Percentiles rank a stretch among this genome's conserved stretches.
Conservation (phyloP, 495 filamentous ascomycete genomes). For the Xylaria longipes region DNA sequence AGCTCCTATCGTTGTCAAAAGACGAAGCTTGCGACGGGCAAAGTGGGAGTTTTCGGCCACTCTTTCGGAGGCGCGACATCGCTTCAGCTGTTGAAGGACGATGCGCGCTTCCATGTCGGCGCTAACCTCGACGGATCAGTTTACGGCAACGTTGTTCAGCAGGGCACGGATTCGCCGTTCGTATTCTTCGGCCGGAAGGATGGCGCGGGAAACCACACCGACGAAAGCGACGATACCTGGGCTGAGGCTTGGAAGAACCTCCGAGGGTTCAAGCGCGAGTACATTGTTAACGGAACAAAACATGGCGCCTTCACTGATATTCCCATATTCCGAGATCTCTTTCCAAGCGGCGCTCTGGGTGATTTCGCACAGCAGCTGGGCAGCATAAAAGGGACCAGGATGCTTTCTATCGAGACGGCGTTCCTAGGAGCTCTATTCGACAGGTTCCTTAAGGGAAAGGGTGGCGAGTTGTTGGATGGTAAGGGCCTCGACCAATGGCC, state of each 20-base stretch:
- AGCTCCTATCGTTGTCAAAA: background rate
- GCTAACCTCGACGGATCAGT: conserved; percentile 56
- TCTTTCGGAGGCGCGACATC: conserved; percentile 63
- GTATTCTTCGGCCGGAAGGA: conserved; percentile 22
- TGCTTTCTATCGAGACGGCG: conserved; percentile 26
- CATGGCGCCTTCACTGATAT: conserved; percentile 26
- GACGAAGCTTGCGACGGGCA: conserved; percentile 25
- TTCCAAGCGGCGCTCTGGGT: conserved; percentile 9
- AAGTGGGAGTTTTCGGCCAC: conserved; percentile 56
- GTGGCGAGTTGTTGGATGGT: conserved; percentile 27
- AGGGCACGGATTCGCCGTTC: conserved; percentile 31
- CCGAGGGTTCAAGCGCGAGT: conserved; percentile 29
- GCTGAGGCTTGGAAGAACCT: conserved; percentile 25
- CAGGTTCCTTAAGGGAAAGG: conserved; percentile 26
- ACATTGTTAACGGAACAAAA: conserved; percentile 24
- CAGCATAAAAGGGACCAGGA: conserved; percentile 25
- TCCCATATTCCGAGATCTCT: conserved; percentile 23
- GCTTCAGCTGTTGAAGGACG: conserved; percentile 46
- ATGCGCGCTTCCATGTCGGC: conserved; percentile 52
- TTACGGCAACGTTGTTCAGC: conserved; percentile 32
- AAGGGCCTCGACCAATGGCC: conserved; percentile 21
- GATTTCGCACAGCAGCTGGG: background rate
- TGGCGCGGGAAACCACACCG: background rate
- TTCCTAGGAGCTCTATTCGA: conserved; percentile 21
- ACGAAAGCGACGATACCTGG: conserved; percentile 19